Percentiles rank a stretch among this genome's conserved stretches.
phyloP scores from a whole-genome alignment of 495 filamentous ascomycete species.

The Trichoderma erinaceum region DNA sequence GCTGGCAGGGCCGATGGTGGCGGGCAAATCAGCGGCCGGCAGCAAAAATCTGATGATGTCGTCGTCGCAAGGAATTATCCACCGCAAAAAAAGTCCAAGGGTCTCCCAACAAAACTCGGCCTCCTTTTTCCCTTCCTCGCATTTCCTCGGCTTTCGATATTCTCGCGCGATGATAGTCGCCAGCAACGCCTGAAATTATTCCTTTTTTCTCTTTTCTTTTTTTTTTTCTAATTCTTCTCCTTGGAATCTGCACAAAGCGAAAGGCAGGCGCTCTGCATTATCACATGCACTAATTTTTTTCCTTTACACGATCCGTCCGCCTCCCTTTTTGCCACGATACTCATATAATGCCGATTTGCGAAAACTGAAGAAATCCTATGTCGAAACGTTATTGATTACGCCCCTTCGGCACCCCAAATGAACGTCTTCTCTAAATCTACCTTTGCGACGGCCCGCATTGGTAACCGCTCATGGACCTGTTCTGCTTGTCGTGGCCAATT shows the following conservation, averaged over 20 bases:
- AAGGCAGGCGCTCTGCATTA: slow-evolving; percentile 2
- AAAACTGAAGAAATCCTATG: slow-evolving; percentile 22
- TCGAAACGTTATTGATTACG: slow-evolving; percentile 3
- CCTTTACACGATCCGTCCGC: neutral
- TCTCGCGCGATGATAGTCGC: slow-evolving; percentile 5
- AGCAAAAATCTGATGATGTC: slow-evolving; percentile 7
- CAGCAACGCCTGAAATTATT: neutral
- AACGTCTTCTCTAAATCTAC: slow-evolving; percentile 28
- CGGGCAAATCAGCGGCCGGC: slow-evolving; percentile 4
- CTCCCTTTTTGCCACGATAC: neutral
- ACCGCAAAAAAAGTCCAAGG: slow-evolving; percentile 6
- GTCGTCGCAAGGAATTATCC: slow-evolving; percentile 8
- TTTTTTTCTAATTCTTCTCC: neutral
- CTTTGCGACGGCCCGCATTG: slow-evolving; percentile 25
- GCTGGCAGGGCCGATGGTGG: neutral
- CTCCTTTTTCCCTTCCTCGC: neutral
- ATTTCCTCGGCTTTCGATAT: neutral
- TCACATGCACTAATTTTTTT: neutral
- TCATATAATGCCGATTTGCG: slow-evolving; percentile 11
- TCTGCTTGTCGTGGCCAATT: slow-evolving; percentile 13
- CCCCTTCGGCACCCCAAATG: slow-evolving; percentile 23
- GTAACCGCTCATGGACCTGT: slow-evolving; percentile 24
- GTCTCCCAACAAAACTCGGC: neutral
- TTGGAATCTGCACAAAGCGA: neutral
- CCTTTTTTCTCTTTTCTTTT: neutral